Evolutionary conservation across 495 filamentous ascomycete genomes (phyloP), one percentile per base, ranked within the genome.

Genomic region (Elaphomyces granulatus): DNA sequence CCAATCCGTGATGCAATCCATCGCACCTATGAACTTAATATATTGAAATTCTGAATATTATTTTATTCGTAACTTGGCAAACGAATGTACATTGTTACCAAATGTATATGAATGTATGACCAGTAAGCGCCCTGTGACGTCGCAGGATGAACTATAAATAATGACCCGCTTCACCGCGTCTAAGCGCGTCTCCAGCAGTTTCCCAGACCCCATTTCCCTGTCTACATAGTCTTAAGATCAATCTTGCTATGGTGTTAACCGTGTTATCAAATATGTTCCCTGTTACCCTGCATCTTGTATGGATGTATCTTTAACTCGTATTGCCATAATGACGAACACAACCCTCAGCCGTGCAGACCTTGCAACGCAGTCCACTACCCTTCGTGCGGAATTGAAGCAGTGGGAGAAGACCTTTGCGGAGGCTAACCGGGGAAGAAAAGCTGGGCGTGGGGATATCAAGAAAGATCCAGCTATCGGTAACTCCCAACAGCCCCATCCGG

Each of bases 361-460:
- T 8, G 47, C 47, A 8, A 43, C 43, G 0, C 47, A 54, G 26
- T 54, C 59, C 26, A 49, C 49, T 3, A 46, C 38, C 40, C 58
- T 94, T 16, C 78, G 84, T 3, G 62, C 65, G 8, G 82, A 93
- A 45, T 61, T 98, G 20, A 98, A 95, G 56, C 59, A 68, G 52
- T 98, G 86, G 80, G 88, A 98, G 58, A 74, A 71, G 47, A 61
- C 71, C 4, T 95, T 90, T 64, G 73, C 82, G 1, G 59, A 61
- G 15, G 60, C 63, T 1, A 71, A 94, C 51, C 67, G 60, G 8
- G 87, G 86, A 12, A 70, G 66, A 37, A 94, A 93, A 63, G 80
- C 90, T 9, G 67, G 70, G 15, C 78, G 85, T 28, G 75, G 80
- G 10, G 87, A 94, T 58, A 93, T 95, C 54, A 94, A 94, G 58